These are phyloP conservation scores for Calycina marina DNA, from an alignment of 2,329 filamentous ascomycete species.

Conservation along the genomic window DNA sequence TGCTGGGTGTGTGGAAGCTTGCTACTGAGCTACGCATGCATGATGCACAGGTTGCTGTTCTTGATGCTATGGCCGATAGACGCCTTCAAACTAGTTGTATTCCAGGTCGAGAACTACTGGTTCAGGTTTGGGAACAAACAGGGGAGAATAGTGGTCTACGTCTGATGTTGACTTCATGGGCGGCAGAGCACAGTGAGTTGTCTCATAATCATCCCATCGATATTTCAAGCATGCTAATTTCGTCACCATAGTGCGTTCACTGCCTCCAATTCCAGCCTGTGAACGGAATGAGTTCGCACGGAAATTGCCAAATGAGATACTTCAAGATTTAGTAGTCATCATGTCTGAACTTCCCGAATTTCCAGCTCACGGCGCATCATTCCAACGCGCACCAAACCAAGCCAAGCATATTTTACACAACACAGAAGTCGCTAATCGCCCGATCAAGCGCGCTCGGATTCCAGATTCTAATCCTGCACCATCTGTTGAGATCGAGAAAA, in stretches of 20 bases:
- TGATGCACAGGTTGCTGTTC: slow-evolving; percentile 18
- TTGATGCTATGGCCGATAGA: slow-evolving; percentile 43
- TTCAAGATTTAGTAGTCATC: slow-evolving; percentile 46
- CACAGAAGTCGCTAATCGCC: slow-evolving; percentile 26
- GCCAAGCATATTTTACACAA: slow-evolving; percentile 30
- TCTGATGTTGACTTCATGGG: slow-evolving; percentile 43
- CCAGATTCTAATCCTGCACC: slow-evolving; percentile 5
- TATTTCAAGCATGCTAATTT: slow-evolving; percentile 3
- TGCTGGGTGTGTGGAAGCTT: slow-evolving; percentile 19
- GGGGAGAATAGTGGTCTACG: slow-evolving; percentile 45
- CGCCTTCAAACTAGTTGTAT: slow-evolving; percentile 37
- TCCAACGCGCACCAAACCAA: slow-evolving; percentile 21
- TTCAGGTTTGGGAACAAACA: slow-evolving; percentile 47
- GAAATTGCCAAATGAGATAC: slow-evolving; percentile 40
- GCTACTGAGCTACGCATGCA: slow-evolving; percentile 18
- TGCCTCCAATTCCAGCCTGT: too few species aligned
- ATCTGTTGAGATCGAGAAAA: slow-evolving; percentile 13
- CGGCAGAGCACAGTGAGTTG: slow-evolving; percentile 38
- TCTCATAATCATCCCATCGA: not conserved
- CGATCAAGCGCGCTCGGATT: slow-evolving; percentile 14
- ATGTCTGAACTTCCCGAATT: slow-evolving; percentile 33
- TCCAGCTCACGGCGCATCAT: slow-evolving; percentile 5
- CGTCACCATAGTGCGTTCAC: slow-evolving; percentile 9
- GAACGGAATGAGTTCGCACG: not conserved
- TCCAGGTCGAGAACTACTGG: slow-evolving; percentile 41